Conservation (phyloP, 1,284 basidiomycete genomes). For the Pseudozyma sp. region DNA sequence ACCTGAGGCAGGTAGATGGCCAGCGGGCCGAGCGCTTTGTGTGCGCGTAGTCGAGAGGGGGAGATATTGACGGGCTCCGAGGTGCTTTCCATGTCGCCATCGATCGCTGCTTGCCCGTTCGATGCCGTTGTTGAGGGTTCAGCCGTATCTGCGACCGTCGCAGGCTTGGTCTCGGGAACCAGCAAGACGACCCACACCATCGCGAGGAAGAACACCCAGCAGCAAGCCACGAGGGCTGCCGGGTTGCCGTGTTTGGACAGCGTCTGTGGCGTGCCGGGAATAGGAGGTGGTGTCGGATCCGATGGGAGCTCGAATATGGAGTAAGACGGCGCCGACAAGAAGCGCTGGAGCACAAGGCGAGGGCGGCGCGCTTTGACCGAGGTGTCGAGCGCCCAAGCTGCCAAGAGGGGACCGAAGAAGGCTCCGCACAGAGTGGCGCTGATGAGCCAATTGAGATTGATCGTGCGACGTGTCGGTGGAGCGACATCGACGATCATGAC, state of each 20-base stretch:
- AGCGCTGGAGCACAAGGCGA: background rate
- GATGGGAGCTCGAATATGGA: conserved; percentile 24
- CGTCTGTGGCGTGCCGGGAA: conserved; percentile 25
- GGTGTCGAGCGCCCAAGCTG: conserved; percentile 42
- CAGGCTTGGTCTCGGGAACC: conserved; percentile 41
- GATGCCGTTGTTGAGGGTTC: background rate
- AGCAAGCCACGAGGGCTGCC: conserved; percentile 36
- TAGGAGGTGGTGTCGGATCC: conserved; percentile 26
- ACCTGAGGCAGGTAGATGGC: conserved; percentile 41
- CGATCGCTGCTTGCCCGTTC: background rate
- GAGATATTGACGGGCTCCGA: conserved; percentile 1
- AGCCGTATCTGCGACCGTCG: conserved; percentile 2
- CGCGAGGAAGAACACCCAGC: conserved; percentile 37
- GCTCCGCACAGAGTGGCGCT: conserved; percentile 41
- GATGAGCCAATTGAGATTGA: conserved; percentile 44
- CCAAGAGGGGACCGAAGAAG: conserved; percentile 41
- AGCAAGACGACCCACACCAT: conserved; percentile 32
- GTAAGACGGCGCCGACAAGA: background rate
- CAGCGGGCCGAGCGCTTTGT: conserved; percentile 35
- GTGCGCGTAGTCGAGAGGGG: conserved; percentile 16
- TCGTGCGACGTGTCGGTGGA: conserved; percentile 31
- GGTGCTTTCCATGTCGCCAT: background rate
- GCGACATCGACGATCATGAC: conserved; percentile 48
- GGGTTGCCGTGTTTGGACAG: conserved; percentile 45
- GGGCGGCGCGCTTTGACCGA: conserved; percentile 23